phyloP scores from a whole-genome alignment of 306 rosid species.

The Cucumis hystrix region DNA sequence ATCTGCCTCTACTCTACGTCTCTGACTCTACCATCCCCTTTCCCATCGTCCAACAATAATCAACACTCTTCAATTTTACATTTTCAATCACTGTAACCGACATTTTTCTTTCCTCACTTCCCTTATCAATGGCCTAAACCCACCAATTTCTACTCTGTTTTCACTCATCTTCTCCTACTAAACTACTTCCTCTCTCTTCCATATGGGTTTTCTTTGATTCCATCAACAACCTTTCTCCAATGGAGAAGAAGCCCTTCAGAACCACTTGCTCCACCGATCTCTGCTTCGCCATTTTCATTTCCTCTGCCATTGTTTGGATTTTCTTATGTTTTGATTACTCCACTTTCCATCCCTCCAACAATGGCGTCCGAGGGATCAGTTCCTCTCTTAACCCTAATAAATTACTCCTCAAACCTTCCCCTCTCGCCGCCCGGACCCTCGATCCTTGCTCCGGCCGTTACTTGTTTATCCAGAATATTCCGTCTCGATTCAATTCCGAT shows the following conservation, averaged over 20 bases:
- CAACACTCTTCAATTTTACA: not conserved
- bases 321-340: slow-evolving; percentile 16
- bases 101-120: not conserved
- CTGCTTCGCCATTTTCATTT: slow-evolving; percentile 5
- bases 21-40: not conserved
- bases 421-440: not conserved
- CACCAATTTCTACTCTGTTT: not conserved
- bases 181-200: not conserved
- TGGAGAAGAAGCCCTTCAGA: slow-evolving; percentile 1
- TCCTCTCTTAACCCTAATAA: not conserved
- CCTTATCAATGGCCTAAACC: not conserved
- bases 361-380: not conserved
- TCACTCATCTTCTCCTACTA: not conserved
- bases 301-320: not conserved
- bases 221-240: not conserved
- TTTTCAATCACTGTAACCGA: not conserved
- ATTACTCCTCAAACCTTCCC: not conserved
- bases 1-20: not conserved
- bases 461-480: slow-evolving; percentile 47
- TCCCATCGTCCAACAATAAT: not conserved
- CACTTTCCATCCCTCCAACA: not conserved
- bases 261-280: not conserved
- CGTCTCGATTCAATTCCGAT: slow-evolving; percentile 46
- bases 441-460: slow-evolving; percentile 51
- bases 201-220: not conserved